A percentile compares a stretch with the other conserved stretches of the same genome.
Conservation (phyloP, 139 green algal genomes). For the Nannochloris sp. region DNA sequence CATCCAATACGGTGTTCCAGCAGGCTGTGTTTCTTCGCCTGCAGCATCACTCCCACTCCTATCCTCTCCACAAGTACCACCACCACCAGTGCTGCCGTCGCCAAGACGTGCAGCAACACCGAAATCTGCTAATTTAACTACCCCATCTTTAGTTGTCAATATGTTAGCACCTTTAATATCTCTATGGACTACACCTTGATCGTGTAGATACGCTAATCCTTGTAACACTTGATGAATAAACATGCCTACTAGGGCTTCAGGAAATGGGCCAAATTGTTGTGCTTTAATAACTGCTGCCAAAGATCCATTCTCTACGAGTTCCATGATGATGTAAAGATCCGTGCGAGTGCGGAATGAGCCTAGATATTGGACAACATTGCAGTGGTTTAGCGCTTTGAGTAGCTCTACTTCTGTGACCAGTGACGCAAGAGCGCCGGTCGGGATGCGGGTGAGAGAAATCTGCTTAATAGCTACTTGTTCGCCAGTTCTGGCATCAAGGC, state of each 20-base stretch:
- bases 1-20: conserved; percentile 96
- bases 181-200: conserved; percentile 88
- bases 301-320: conserved; percentile 93
- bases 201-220: conserved; percentile 86
- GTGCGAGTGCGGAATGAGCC: conserved; percentile 83
- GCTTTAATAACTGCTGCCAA: conserved; percentile 79
- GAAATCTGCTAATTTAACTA: conserved; percentile 97
- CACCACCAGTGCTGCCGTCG: conserved; percentile 13
- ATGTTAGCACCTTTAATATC: conserved; percentile 98
- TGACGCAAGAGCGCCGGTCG: conserved; percentile 23
- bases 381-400: conserved; percentile 87
- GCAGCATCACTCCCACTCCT: not conserved
- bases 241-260: conserved; percentile 79
- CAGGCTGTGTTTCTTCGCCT: conserved; percentile 15
- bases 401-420: conserved; percentile 85
- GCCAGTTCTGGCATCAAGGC: conserved; percentile 72
- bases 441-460: conserved; percentile 33
- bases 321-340: conserved; percentile 95
- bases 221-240: conserved; percentile 80
- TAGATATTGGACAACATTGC: conserved; percentile 96
- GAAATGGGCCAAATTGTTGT: conserved; percentile 84
- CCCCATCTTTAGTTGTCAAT: conserved; percentile 81
- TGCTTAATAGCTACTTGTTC: conserved; percentile 92
- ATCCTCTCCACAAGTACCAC: not conserved
- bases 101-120: conserved; percentile 86